Conservation (phyloP, 306 rosid species). For the Cicer bijugum region DNA sequence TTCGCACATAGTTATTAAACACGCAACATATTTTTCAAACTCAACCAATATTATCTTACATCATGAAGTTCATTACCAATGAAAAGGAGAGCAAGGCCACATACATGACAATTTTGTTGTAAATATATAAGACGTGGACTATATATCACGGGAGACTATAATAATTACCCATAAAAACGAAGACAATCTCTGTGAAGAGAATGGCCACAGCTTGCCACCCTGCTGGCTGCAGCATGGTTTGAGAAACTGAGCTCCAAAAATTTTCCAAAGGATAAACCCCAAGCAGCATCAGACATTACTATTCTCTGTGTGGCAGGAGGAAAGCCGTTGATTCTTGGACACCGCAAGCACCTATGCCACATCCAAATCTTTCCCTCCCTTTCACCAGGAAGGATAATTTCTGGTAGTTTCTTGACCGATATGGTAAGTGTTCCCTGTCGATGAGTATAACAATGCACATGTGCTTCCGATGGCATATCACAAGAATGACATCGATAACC, state of each 20-base stretch:
- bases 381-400: conserved; percentile 83
- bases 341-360: conserved; percentile 98
- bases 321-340: conserved; percentile 87
- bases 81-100: conserved; percentile 35
- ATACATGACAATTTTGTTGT: conserved; percentile 8
- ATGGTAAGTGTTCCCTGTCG: conserved; percentile 96
- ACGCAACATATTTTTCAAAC: conserved; percentile 6
- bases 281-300: conserved; percentile 98
- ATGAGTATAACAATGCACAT: conserved; percentile 95
- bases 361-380: conserved; percentile 97
- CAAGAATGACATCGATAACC: conserved; percentile 79
- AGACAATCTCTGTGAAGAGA: conserved; percentile 97
- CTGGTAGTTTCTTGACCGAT: conserved; percentile 81
- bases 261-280: conserved; percentile 99
- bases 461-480: conserved; percentile 96
- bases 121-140: conserved; percentile 14
- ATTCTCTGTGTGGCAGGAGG: conserved; percentile 94
- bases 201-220: conserved; percentile 99
- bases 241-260: conserved; percentile 99
- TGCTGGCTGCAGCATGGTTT: conserved; percentile 97
- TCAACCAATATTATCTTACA: conserved; percentile 22
- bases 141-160: conserved; percentile 34
- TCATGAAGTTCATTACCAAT: conserved; percentile 24
- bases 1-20: neutral
- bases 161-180: conserved; percentile 88